Conservation (phyloP, 306 rosid species). For the Cicer pinnatifidum region DNA sequence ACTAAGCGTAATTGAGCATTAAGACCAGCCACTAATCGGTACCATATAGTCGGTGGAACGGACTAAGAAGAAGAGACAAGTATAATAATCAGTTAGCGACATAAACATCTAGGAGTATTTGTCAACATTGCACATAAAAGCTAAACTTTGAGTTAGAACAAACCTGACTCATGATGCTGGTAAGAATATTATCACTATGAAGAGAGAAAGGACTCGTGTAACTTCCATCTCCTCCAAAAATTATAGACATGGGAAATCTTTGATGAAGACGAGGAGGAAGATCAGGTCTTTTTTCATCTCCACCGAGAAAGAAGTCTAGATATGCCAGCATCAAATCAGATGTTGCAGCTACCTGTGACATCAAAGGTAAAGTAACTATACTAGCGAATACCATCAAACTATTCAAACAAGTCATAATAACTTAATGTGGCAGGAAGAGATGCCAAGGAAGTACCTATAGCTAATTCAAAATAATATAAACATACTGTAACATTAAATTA, state of each 20-base stretch:
- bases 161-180: slow-evolving; percentile 94
- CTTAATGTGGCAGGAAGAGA: not conserved
- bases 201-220: slow-evolving; percentile 89
- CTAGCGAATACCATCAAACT: not conserved
- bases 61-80: slow-evolving; percentile 56
- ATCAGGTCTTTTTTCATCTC: slow-evolving; percentile 90
- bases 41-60: slow-evolving; percentile 92
- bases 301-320: slow-evolving; percentile 91
- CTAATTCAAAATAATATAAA: not conserved
- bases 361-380: slow-evolving; percentile 29
- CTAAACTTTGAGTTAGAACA: slow-evolving; percentile 32
- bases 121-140: slow-evolving; percentile 38
- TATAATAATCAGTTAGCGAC: slow-evolving; percentile 35
- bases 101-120: slow-evolving; percentile 20
- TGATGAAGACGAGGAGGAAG: slow-evolving; percentile 81
- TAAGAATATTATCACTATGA: slow-evolving; percentile 80
- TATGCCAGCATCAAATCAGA: slow-evolving; percentile 91
- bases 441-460: not conserved
- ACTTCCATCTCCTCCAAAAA: slow-evolving; percentile 97
- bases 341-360: slow-evolving; percentile 82
- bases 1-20: slow-evolving; percentile 89
- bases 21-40: slow-evolving; percentile 93
- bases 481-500: not conserved
- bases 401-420: slow-evolving; percentile 31
- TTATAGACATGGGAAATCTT: slow-evolving; percentile 81